Evolutionary conservation across 2,329 filamentous ascomycete species (phyloP).

Genomic region (Pseudogymnoascus sp.): DNA sequence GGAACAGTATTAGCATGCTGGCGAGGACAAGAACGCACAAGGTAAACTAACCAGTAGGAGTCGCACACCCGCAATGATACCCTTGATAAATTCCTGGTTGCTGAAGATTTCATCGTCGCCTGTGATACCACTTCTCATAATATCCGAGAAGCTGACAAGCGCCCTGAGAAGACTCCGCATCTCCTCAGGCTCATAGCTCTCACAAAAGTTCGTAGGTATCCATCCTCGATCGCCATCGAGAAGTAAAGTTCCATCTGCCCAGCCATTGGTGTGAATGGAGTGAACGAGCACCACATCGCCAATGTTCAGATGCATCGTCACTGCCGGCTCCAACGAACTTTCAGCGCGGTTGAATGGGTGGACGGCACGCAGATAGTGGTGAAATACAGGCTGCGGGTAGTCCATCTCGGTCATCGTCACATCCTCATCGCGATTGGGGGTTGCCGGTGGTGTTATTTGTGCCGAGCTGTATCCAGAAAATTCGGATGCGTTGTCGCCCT

Average conservation of each 20-base stretch:
- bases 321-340: constrained; percentile 69
- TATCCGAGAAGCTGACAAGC: constrained; percentile 85
- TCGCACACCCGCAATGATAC: constrained; percentile 86
- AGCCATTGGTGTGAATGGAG: constrained; percentile 95
- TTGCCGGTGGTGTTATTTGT: constrained; percentile 71
- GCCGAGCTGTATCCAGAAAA: constrained; percentile 21
- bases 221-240: constrained; percentile 82
- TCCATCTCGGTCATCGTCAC: constrained; percentile 34
- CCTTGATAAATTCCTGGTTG: constrained; percentile 89
- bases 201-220: constrained; percentile 97
- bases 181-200: constrained; percentile 81
- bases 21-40: neutral
- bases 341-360: constrained; percentile 76
- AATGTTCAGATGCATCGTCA: constrained; percentile 80
- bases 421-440: constrained; percentile 58
- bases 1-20: constrained; percentile 12
- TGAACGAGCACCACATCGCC: constrained; percentile 92
- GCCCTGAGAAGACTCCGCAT: constrained; percentile 81
- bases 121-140: constrained; percentile 68
- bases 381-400: constrained; percentile 59
- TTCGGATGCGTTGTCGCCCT: neutral
- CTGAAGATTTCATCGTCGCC: constrained; percentile 72
- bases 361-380: constrained; percentile 91
- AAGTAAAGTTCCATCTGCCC: constrained; percentile 91
- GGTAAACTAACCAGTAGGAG: constrained; percentile 66